phyloP scores from a whole-genome alignment of 2,329 filamentous ascomycete species.

The Fusarium anguioides region DNA sequence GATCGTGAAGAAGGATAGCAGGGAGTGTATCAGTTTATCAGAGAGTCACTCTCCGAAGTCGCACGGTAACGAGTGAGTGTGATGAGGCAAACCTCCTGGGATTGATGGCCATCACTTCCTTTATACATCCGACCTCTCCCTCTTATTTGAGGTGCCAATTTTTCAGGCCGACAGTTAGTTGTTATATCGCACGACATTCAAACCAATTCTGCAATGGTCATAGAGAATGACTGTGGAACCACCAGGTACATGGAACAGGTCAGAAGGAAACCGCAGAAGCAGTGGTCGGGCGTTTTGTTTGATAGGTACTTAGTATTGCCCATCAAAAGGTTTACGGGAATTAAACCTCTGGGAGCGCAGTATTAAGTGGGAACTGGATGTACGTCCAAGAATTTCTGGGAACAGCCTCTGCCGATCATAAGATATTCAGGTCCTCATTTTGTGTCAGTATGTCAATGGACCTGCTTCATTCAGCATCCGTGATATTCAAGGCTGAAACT shows the following conservation, averaged over 20 bases:
- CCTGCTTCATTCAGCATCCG: neutral
- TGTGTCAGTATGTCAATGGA: neutral
- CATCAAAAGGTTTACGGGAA: neutral
- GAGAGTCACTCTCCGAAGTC: conserved; percentile 27
- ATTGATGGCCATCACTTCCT: neutral
- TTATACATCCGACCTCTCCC: conserved; percentile 8
- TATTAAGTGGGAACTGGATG: conserved; percentile 5
- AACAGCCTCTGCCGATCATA: neutral
- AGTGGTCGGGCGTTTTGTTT: too few relatives aligned
- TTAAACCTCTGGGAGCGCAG: neutral
- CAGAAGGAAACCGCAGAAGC: neutral
- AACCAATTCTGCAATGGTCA: neutral
- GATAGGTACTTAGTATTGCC: neutral
- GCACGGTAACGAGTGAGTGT: conserved; percentile 19
- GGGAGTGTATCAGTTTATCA: conserved; percentile 25
- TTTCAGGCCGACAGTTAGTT: neutral
- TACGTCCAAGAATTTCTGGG: neutral
- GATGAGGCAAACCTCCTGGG: conserved; percentile 7
- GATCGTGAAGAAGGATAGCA: conserved; percentile 28
- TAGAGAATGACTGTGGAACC: neutral
- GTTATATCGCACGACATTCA: neutral
- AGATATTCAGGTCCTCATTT: neutral
- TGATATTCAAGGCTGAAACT: conserved; percentile 25
- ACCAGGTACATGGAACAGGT: conserved; percentile 17
- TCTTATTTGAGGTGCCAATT: neutral